Conservation (phyloP, 257 asterid species). For the Knoxia roxburghii region DNA sequence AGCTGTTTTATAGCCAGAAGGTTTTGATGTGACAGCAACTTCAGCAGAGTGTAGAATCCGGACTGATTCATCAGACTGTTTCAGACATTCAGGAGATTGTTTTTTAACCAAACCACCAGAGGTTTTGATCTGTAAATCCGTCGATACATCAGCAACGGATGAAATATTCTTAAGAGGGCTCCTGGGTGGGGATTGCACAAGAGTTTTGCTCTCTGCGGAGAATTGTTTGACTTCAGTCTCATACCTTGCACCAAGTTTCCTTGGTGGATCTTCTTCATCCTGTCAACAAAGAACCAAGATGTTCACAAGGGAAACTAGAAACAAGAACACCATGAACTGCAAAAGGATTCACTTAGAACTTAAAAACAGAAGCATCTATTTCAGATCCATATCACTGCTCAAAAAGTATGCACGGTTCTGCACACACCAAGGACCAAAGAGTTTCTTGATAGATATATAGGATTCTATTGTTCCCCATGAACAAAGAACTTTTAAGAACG, state of each 20-base stretch:
- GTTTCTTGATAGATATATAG: too few species aligned
- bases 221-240: constrained; percentile 27
- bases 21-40: constrained; percentile 31
- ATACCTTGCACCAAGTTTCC: constrained; percentile 26
- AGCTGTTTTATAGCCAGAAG: constrained; percentile 28
- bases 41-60: constrained; percentile 28
- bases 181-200: constrained; percentile 36
- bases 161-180: constrained; percentile 42
- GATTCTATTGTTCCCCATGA: not conserved
- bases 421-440: not conserved
- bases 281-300: constrained; percentile 25
- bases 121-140: constrained; percentile 33
- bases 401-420: not conserved
- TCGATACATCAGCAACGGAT: constrained; percentile 19
- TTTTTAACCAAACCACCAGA: constrained; percentile 33
- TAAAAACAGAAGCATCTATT: not conserved
- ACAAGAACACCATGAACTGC: not conserved
- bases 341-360: not conserved
- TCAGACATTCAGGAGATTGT: constrained; percentile 35
- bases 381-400: not conserved
- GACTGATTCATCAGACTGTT: constrained; percentile 32
- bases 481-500: not conserved
- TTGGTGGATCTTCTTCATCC: constrained; percentile 46
- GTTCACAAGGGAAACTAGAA: not conserved
- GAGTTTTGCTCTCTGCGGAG: constrained; percentile 20